A percentile compares a stretch with the other conserved stretches of the same genome.
phyloP scores from a whole-genome alignment of 495 filamentous ascomycete species.

The Daldinia concentrica region DNA sequence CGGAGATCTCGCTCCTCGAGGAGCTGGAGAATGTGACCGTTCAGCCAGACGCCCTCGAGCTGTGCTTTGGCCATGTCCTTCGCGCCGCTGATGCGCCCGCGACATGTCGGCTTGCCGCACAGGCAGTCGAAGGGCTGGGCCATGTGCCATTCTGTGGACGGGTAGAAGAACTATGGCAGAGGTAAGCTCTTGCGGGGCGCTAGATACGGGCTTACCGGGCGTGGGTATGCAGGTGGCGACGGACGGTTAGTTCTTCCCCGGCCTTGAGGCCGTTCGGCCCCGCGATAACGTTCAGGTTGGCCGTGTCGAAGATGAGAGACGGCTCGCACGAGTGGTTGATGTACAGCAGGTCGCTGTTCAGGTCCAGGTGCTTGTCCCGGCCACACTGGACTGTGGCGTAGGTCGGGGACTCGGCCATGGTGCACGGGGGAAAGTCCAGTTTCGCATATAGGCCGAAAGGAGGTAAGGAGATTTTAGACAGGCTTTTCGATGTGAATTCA shows the following conservation, averaged over 20 bases:
- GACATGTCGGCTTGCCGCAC: conserved; percentile 64
- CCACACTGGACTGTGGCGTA: conserved; percentile 77
- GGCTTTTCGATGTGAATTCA: conserved; percentile 68
- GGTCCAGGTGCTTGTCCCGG: conserved; percentile 69
- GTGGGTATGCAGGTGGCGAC: conserved; percentile 29
- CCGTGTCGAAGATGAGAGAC: conserved; percentile 74
- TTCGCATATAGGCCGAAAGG: conserved; percentile 69
- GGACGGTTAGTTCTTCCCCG: conserved; percentile 70
- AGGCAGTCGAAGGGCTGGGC: conserved; percentile 74
- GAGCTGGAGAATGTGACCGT: conserved; percentile 63
- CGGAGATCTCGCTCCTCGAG: conserved; percentile 50
- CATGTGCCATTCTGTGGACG: conserved; percentile 80
- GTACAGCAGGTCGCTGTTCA: conserved; percentile 79
- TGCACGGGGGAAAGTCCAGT: conserved; percentile 63
- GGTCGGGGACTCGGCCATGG: conserved; percentile 60
- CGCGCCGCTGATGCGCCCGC: conserved; percentile 64
- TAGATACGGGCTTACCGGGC: conserved; percentile 25
- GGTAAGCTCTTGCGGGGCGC: conserved; percentile 33
- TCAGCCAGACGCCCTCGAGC: conserved; percentile 62
- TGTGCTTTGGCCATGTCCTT: conserved; percentile 58
- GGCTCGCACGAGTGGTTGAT: conserved; percentile 80
- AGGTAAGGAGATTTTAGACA: conserved; percentile 68
- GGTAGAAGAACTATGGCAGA: conserved; percentile 71
- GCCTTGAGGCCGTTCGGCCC: conserved; percentile 62
- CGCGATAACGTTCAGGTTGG: conserved; percentile 68